These are phyloP conservation scores for Schwanniomyces occidentalis DNA, from an alignment of 805 yeast genomes.

Conservation along the genomic window DNA sequence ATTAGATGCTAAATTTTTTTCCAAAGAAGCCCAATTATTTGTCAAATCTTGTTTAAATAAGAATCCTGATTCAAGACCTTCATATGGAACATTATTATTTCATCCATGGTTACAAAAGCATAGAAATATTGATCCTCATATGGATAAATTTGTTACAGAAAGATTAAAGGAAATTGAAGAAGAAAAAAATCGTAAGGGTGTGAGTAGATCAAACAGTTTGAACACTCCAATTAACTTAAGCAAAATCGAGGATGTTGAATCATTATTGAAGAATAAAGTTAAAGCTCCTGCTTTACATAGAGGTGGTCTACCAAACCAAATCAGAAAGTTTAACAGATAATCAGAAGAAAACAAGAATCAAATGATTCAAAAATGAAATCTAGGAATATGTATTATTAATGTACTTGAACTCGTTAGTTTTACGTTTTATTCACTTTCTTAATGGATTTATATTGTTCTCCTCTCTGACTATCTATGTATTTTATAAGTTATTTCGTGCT, in stretches of 20 bases:
- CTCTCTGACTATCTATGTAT: too few species aligned
- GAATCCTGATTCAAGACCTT: slow-evolving; percentile 78
- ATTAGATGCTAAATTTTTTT: slow-evolving; percentile 61
- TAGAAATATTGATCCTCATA: slow-evolving; percentile 34
- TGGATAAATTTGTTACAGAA: slow-evolving; percentile 28
- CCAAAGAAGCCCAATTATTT: slow-evolving; percentile 79
- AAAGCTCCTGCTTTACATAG: slow-evolving; percentile 46
- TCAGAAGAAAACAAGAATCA: too few species aligned
- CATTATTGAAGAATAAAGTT: slow-evolving; percentile 40
- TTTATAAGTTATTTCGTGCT: too few species aligned
- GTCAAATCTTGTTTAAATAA: slow-evolving; percentile 77
- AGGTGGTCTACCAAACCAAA: slow-evolving; percentile 32
- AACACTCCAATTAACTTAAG: slow-evolving; percentile 7
- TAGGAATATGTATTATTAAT: too few species aligned
- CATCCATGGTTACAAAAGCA: slow-evolving; percentile 81
- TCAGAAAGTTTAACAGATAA: slow-evolving; percentile 10
- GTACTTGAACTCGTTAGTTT: too few species aligned
- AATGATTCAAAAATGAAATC: too few species aligned
- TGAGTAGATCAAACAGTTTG: slow-evolving; percentile 19
- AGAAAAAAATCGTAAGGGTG: slow-evolving; percentile 12
- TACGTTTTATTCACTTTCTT: too few species aligned
- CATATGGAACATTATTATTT: slow-evolving; percentile 67
- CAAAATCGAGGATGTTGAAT: slow-evolving; percentile 34
- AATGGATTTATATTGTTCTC: too few species aligned
- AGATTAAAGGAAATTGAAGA: slow-evolving; percentile 18